Percentiles rank a stretch among this genome's conserved stretches.
Conservation (phyloP, 169 alveolate genomes). For the Theileria equi region DNA sequence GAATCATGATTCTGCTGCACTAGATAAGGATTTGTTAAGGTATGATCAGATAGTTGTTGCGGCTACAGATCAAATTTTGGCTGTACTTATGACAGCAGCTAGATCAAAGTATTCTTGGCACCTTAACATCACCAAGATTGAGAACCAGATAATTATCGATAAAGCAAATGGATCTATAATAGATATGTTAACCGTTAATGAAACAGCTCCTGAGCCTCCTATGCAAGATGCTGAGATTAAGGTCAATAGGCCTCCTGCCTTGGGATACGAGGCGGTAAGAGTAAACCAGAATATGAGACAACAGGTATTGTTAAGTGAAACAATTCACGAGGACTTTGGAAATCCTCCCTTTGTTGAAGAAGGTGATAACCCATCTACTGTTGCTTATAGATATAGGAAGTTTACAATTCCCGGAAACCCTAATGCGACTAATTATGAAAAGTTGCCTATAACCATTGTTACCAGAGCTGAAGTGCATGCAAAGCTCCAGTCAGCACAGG, state of each 20-base stretch:
- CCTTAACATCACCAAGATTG: constrained; percentile 79
- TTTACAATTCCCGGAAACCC: constrained; percentile 76
- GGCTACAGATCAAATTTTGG: constrained; percentile 85
- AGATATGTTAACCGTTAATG: constrained; percentile 86
- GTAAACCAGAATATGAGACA: constrained; percentile 84
- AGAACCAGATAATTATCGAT: constrained; percentile 82
- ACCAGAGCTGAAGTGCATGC: constrained; percentile 81
- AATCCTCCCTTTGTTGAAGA: constrained; percentile 73
- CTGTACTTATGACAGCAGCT: constrained; percentile 86
- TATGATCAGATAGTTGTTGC: constrained; percentile 73
- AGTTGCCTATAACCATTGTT: constrained; percentile 51
- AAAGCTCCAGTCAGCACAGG: constrained; percentile 64
- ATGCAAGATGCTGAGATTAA: constrained; percentile 84
- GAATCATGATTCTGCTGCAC: constrained; percentile 1
- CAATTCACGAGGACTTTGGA: constrained; percentile 66
- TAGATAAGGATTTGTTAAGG: constrained; percentile 25
- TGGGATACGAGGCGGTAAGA: constrained; percentile 86
- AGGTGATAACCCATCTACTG: constrained; percentile 74
- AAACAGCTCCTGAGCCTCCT: constrained; percentile 88
- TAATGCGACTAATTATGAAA: constrained; percentile 58
- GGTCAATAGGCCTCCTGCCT: constrained; percentile 83
- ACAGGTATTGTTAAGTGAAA: constrained; percentile 75
- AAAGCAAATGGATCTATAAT: constrained; percentile 88
- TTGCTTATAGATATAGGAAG: constrained; percentile 84
- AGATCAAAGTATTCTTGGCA: constrained; percentile 89